Evolutionary conservation across 148 eudicot genomes (phyloP).

Genomic region (Arbutus unedo): DNA sequence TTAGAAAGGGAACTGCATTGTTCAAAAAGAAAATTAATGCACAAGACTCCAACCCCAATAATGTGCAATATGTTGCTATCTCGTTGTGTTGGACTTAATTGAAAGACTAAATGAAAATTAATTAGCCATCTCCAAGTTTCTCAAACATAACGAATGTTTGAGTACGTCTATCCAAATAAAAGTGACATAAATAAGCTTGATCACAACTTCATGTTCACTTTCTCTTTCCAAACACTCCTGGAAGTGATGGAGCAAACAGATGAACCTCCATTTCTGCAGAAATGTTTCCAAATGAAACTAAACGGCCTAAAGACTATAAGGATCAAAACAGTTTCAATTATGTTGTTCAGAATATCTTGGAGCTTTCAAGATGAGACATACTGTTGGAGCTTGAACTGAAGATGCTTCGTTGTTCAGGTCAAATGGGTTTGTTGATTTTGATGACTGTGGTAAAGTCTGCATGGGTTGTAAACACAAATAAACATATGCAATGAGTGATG

Average conservation of each 20-base stretch:
- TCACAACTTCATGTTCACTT: background rate
- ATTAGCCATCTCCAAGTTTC: constrained; percentile 11
- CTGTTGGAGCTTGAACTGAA: constrained; percentile 50
- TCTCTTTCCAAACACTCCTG: background rate
- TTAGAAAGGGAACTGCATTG: background rate
- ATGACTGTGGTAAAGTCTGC: constrained; percentile 39
- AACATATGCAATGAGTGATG: constrained; percentile 16
- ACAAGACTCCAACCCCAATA: background rate
- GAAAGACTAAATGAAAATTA: background rate
- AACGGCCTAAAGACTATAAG: background rate
- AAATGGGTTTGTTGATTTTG: constrained; percentile 72
- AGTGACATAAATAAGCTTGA: background rate
- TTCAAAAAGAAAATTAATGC: background rate
- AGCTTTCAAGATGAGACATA: constrained; percentile 36
- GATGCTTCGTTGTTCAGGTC: constrained; percentile 54
- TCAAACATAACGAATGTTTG: background rate
- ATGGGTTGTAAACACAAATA: constrained; percentile 44
- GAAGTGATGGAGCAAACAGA: background rate
- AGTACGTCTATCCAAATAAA: background rate
- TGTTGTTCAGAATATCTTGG: constrained; percentile 31
- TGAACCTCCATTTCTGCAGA: background rate
- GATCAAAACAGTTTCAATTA: background rate
- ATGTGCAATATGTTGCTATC: background rate
- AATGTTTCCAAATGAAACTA: constrained; percentile 6
- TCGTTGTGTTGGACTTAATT: background rate